phyloP scores from a whole-genome alignment of 768 basidiomycete genomes.

The Auriscalpium orientale region DNA sequence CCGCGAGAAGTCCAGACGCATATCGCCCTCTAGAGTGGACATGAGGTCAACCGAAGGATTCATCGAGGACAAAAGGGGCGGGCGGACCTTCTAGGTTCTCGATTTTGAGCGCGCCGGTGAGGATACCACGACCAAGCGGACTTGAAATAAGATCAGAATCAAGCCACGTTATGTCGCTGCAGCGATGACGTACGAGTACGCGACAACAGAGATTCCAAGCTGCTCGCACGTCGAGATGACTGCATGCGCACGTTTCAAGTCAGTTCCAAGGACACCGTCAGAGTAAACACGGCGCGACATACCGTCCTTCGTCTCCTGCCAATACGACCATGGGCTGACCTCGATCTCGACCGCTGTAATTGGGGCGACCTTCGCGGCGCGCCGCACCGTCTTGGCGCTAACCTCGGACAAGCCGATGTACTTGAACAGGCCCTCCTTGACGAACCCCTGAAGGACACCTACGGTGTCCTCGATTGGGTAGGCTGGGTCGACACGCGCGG shows the following conservation, averaged over 20 bases:
- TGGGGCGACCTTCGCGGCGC: constrained; percentile 40
- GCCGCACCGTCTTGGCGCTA: constrained; percentile 36
- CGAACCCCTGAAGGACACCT: constrained; percentile 33
- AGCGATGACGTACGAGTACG: constrained; percentile 40
- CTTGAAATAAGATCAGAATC: constrained; percentile 21
- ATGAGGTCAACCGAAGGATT: not conserved
- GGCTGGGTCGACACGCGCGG: constrained; percentile 38
- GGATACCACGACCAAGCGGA: constrained; percentile 46
- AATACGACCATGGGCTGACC: constrained; percentile 54
- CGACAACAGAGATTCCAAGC: constrained; percentile 50
- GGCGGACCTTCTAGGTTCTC: constrained; percentile 26
- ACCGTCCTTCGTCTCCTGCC: constrained; percentile 42
- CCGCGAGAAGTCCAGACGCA: constrained; percentile 25
- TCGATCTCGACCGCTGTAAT: constrained; percentile 62
- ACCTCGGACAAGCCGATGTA: constrained; percentile 57
- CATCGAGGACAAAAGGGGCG: not conserved
- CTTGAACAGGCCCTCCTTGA: constrained; percentile 49
- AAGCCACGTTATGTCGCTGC: not conserved
- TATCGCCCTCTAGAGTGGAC: constrained; percentile 28
- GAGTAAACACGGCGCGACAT: not conserved
- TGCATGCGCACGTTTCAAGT: no score
- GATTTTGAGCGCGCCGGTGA: constrained; percentile 41
- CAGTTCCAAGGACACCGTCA: no score
- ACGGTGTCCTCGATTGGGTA: constrained; percentile 40
- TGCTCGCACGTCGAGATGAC: constrained; percentile 49